A percentile compares a stretch with the other conserved stretches of the same genome.
Evolutionary conservation across 352 stramenopile genomes (phyloP).

Genomic region (Phytophthora podocarpi): DNA sequence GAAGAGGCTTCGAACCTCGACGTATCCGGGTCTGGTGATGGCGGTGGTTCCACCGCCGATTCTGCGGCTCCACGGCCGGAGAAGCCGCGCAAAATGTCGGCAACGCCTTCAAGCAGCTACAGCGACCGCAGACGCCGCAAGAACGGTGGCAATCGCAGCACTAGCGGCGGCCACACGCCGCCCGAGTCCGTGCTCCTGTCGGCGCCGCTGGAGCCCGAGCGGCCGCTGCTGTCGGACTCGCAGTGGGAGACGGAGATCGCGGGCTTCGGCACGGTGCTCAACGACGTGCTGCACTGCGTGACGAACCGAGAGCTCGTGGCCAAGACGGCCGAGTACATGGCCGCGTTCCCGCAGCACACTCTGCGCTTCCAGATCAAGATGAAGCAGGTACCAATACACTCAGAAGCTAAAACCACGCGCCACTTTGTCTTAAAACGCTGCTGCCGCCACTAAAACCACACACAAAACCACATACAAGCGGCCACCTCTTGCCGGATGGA

Average conservation of each 20-base stretch:
- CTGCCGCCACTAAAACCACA: conserved; percentile 20
- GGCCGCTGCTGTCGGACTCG: conserved; percentile 63
- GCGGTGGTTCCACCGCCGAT: conserved; percentile 13
- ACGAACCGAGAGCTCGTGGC: conserved; percentile 77
- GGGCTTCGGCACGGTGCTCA: conserved; percentile 70
- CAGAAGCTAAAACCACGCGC: conserved; percentile 18
- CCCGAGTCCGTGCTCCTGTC: neutral
- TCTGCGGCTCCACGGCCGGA: conserved; percentile 11
- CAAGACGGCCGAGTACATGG: conserved; percentile 78
- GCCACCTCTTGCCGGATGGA: neutral
- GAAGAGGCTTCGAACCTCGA: conserved; percentile 10
- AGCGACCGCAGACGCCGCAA: conserved; percentile 27
- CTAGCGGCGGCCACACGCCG: conserved; percentile 21
- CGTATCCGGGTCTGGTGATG: neutral
- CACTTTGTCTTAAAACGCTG: conserved; percentile 24
- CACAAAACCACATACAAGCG: neutral
- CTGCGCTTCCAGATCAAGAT: conserved; percentile 88
- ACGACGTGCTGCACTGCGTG: conserved; percentile 74
- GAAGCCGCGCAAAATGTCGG: conserved; percentile 13
- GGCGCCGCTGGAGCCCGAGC: conserved; percentile 14
- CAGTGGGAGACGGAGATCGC: conserved; percentile 77
- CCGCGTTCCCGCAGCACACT: conserved; percentile 69
- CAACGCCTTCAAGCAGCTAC: neutral
- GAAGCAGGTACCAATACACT: conserved; percentile 70
- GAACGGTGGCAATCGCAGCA: conserved; percentile 6